Evolutionary conservation across 768 basidiomycete species (phyloP).

Genomic region (Mycena capillaripes): DNA sequence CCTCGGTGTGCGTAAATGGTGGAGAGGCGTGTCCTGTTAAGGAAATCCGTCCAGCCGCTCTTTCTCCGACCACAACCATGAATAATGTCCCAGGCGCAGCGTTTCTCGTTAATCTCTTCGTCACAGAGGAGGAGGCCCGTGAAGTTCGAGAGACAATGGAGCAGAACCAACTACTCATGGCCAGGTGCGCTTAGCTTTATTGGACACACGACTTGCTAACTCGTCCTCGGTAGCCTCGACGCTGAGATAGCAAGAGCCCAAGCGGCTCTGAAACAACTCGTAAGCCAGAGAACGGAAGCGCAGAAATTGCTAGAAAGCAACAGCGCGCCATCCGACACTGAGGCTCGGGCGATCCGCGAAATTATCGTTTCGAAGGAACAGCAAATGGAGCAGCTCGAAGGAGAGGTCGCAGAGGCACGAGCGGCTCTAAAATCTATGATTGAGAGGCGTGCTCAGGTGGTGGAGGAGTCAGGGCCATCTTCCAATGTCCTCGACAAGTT

Average conservation of each 20-base stretch:
- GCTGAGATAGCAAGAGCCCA: conserved; percentile 36
- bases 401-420: conserved; percentile 21
- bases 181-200: conserved; percentile 6
- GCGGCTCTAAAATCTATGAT: conserved; percentile 13
- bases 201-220: neutral
- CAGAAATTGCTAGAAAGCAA: conserved; percentile 36
- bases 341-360: conserved; percentile 33
- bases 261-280: conserved; percentile 32
- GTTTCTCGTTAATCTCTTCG: conserved; percentile 30
- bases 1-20: too few relatives aligned
- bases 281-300: conserved; percentile 31
- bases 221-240: conserved; percentile 30
- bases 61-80: conserved; percentile 19
- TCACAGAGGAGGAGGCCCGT: conserved; percentile 25
- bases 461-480: neutral
- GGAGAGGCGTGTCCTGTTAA: neutral
- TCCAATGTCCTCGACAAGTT: conserved; percentile 17
- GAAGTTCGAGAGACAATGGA: conserved; percentile 17
- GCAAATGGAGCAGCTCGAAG: conserved; percentile 32
- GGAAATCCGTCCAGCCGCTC: neutral
- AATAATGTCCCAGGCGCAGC: conserved; percentile 20
- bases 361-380: conserved; percentile 35
- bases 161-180: conserved; percentile 32
- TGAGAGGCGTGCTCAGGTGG: conserved; percentile 13
- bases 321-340: conserved; percentile 29